Base-by-base conservation (phyloP, 352 stramenopile genomes). In the Stephanocyclus meneghinianus region DNA sequence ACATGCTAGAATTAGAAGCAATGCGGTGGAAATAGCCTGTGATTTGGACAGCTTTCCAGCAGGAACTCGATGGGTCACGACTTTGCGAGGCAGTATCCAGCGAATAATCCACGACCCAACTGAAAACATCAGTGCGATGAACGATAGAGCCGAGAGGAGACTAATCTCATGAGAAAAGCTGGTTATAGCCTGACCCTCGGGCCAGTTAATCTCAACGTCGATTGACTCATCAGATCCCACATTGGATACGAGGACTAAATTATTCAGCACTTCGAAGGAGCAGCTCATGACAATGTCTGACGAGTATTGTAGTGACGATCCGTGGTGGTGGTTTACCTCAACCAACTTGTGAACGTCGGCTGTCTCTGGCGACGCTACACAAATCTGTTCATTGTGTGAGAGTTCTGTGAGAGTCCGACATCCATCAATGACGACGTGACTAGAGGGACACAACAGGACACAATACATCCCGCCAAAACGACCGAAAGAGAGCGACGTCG, bases 1-100 rank as follows among this genome's bases (percentile, higher is more conserved):
- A 44, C n/a, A 42, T 37, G 65, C 65, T 15, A 73, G 9, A 8
- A 64, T 53, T n/a, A 73, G n/a, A 13, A 73, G 65, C 32, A 73
- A 26, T 37, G 65, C 35, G 16, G 1, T 55, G 35, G n/a, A 68
- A 18, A 56, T 68, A 40, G 18, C 5, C 53, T 55, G 40, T 56
- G 60, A 30, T 42, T 11, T 68, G n/a, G 60, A 13, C 3, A 50
- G 21, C 3, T 55, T 63, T 4, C 15, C 15, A 26, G 47, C 5
- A n/a, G 8, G 13, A 60, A 30, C 26, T 35, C 13, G 57, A 66
- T 21, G n/a, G 2, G 10, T 55, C 35, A 40, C 18, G 11, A 26
- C 16, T 62, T 62, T 62, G 26, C 53, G 26, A 18, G 53, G 26
- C 9, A 42, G n/a, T 42, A 44, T 18, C 11, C 35, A 18, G n/a